Percentiles rank a stretch among this genome's conserved stretches.
Evolutionary conservation across 352 stramenopile genomes (phyloP).

Genomic region (Phytopythium aichiense): DNA sequence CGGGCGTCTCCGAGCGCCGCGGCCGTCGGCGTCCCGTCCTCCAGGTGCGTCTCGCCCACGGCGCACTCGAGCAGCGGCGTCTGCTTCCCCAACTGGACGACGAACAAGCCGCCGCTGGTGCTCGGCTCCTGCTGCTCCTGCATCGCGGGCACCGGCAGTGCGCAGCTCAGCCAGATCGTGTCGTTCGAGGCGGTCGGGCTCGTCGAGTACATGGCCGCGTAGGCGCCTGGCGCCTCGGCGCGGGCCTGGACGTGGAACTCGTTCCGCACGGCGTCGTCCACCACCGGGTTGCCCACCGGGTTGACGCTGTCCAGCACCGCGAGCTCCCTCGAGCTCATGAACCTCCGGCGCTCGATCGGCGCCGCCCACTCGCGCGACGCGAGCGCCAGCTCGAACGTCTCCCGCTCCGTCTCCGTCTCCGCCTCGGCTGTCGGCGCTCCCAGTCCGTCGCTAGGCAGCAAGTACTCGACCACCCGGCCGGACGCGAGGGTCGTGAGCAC

Average conservation of each 20-base stretch:
- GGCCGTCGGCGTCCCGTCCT: slow-evolving; percentile 9
- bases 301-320: slow-evolving; percentile 41
- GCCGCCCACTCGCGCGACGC: slow-evolving; percentile 28
- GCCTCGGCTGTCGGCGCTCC: slow-evolving; percentile 3
- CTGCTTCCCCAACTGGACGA: slow-evolving; percentile 25
- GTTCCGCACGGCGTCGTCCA: slow-evolving; percentile 43
- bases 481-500: slow-evolving; percentile 61
- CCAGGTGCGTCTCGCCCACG: slow-evolving; percentile 5
- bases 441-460: slow-evolving; percentile 35
- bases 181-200: slow-evolving; percentile 6
- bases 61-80: slow-evolving; percentile 35
- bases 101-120: not conserved
- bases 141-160: slow-evolving; percentile 8
- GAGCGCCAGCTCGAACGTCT: slow-evolving; percentile 59
- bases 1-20: slow-evolving; percentile 23
- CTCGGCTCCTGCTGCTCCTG: not conserved
- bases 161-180: slow-evolving; percentile 49
- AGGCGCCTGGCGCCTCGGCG: slow-evolving; percentile 20
- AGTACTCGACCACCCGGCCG: slow-evolving; percentile 64
- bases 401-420: slow-evolving; percentile 21
- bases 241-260: slow-evolving; percentile 44
- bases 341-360: slow-evolving; percentile 35
- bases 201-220: slow-evolving; percentile 36
- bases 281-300: slow-evolving; percentile 25
- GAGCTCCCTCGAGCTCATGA: slow-evolving; percentile 50